Evolutionary conservation across 2,329 filamentous ascomycete species (phyloP).

Genomic region (Cordyceps tenuipes): DNA sequence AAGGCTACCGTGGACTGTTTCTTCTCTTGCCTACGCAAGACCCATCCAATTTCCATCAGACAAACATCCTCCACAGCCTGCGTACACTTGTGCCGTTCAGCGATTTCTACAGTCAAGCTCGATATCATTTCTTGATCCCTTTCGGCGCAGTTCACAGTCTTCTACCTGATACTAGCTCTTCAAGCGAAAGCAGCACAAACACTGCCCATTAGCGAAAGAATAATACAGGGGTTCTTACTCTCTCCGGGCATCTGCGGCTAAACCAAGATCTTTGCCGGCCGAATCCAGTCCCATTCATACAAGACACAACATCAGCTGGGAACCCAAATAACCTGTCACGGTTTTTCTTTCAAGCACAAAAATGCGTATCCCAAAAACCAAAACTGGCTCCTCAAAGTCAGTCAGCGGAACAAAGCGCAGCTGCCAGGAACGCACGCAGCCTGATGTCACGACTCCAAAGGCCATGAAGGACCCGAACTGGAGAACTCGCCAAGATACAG

Average conservation of each 20-base stretch:
- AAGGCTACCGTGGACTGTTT: background rate
- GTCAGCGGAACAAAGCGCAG: background rate
- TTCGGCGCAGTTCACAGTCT: background rate
- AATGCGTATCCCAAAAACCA: background rate
- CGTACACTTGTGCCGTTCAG: background rate
- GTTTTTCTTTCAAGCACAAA: background rate
- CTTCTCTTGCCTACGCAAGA: background rate
- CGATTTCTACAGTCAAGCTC: slow-evolving; percentile 5
- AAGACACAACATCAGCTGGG: background rate
- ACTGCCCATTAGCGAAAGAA: background rate
- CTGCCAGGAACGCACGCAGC: slow-evolving; percentile 15
- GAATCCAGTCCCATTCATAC: background rate
- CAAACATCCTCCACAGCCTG: background rate
- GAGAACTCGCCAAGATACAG: slow-evolving; percentile 19
- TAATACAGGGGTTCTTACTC: background rate
- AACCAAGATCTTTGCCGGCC: background rate
- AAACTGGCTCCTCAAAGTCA: background rate
- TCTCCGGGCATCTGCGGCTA: background rate
- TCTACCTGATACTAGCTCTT: background rate
- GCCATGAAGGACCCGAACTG: slow-evolving; percentile 30
- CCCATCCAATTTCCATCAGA: background rate
- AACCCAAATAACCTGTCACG: background rate
- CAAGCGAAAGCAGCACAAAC: background rate
- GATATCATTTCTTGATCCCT: background rate
- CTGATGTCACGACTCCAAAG: slow-evolving; percentile 20